Percentiles rank a stretch among this genome's conserved stretches.
Conservation (phyloP, 257 asterid genomes). For the Nicotiana otophora region DNA sequence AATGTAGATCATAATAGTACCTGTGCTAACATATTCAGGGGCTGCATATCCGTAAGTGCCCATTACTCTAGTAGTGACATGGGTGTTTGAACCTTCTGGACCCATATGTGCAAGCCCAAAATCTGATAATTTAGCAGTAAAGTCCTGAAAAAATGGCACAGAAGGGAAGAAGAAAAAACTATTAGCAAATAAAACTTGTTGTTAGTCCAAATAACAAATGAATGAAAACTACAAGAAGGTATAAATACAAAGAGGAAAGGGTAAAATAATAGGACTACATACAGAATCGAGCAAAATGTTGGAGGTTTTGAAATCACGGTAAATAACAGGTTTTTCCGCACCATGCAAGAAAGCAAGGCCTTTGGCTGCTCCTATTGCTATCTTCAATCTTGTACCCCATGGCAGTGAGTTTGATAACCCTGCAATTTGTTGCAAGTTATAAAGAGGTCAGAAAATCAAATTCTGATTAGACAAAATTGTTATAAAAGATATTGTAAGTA, state of each 20-base stretch:
- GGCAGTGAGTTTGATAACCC: conserved; percentile 72
- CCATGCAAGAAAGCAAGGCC: conserved; percentile 92
- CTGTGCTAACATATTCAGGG: conserved; percentile 90
- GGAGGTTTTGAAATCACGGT: conserved; percentile 90
- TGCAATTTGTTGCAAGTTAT: conserved; percentile 5
- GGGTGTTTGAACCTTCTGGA: conserved; percentile 91
- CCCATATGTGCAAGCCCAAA: conserved; percentile 96
- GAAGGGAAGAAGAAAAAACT: no score
- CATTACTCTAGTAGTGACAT: conserved; percentile 89
- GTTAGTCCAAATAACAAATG: no score
- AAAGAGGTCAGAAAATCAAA: no score
- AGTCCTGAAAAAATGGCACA: conserved; percentile 37
- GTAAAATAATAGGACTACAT: background rate
- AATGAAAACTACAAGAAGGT: background rate
- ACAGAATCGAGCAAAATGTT: conserved; percentile 76
- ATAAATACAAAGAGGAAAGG: no score
- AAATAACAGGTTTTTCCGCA: conserved; percentile 74
- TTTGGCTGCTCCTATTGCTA: conserved; percentile 84
- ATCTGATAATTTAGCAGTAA: conserved; percentile 83
- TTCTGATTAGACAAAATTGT: background rate
- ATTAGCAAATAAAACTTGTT: no score
- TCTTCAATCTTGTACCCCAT: conserved; percentile 85
- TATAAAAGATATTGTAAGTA: background rate
- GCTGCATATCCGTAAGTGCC: conserved; percentile 97
- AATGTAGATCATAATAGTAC: conserved; percentile 18